Percentiles rank a stretch among this genome's conserved stretches.
Evolutionary conservation across 202 grass and related monocot genomes (phyloP).

Genomic region (Elaeis oleifera): DNA sequence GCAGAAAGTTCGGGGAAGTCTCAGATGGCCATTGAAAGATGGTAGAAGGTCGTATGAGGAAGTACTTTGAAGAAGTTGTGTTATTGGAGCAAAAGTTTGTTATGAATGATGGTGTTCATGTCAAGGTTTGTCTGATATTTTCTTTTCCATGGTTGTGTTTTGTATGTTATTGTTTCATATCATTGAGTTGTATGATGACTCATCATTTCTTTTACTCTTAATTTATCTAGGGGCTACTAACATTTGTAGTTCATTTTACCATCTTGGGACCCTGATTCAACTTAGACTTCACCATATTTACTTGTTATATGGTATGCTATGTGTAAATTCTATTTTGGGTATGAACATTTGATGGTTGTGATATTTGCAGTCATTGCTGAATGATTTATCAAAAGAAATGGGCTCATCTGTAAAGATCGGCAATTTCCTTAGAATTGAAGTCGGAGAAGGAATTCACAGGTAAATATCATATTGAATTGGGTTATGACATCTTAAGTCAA

Average conservation of each 20-base stretch:
- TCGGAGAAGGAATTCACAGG: conserved; percentile 84
- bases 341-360: not conserved
- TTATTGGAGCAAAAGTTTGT: conserved; percentile 88
- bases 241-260: too few species aligned
- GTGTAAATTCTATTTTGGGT: too few species aligned
- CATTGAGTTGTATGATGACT: too few species aligned
- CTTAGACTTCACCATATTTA: too few species aligned
- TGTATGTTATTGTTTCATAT: too few species aligned
- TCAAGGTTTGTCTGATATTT: conserved; percentile 44
- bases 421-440: conserved; percentile 80
- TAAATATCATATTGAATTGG: conserved; percentile 14
- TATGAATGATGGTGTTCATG: conserved; percentile 50
- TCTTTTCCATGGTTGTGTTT: not conserved
- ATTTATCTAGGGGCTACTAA: too few species aligned
- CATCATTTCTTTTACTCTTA: too few species aligned
- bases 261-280: too few species aligned
- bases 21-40: conserved; percentile 96
- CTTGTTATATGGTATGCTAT: too few species aligned
- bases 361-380: conserved; percentile 48
- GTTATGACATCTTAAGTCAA: too few species aligned
- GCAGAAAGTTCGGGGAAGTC: conserved; percentile 87
- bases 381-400: conserved; percentile 80
- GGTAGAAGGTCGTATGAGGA: conserved; percentile 84
- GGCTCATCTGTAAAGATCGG: conserved; percentile 67
- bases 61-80: conserved; percentile 91